Percentiles rank a stretch among this genome's conserved stretches.
Evolutionary conservation across 2,329 filamentous ascomycete species (phyloP).

Genomic region (Acrocalymma vagum): DNA sequence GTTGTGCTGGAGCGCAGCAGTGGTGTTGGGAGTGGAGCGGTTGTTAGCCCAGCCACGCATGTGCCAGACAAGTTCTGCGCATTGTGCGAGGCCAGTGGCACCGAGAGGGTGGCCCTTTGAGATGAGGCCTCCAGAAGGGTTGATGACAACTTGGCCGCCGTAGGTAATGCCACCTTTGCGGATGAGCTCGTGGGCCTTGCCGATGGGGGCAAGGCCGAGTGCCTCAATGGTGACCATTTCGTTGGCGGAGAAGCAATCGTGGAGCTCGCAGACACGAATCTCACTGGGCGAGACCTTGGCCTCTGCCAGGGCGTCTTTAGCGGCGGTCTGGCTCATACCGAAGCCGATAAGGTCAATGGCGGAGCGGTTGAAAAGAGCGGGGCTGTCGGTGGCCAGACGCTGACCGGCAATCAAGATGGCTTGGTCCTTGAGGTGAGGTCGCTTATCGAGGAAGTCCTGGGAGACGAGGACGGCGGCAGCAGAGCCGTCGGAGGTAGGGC

Average conservation of each 20-base stretch:
- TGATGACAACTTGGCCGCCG: constrained; percentile 81
- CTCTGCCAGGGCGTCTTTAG: constrained; percentile 74
- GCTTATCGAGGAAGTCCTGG: constrained; percentile 83
- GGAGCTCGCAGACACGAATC: constrained; percentile 86
- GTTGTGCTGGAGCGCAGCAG: constrained; percentile 87
- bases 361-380: constrained; percentile 78
- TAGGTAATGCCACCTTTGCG: constrained; percentile 90
- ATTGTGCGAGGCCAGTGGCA: constrained; percentile 94
- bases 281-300: constrained; percentile 73
- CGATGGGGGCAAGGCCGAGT: constrained; percentile 76
- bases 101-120: constrained; percentile 96
- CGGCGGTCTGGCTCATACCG: constrained; percentile 81
- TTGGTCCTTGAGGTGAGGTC: constrained; percentile 81
- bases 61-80: constrained; percentile 95
- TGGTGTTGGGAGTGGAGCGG: constrained; percentile 73
- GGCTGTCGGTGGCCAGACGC: constrained; percentile 83
- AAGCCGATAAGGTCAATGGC: constrained; percentile 91
- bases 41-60: constrained; percentile 96
- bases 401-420: constrained; percentile 93
- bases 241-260: constrained; percentile 97
- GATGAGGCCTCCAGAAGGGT: constrained; percentile 93
- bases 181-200: constrained; percentile 92
- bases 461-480: constrained; percentile 90
- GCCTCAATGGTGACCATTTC: constrained; percentile 92
- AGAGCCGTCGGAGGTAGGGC: constrained; percentile 91